These are phyloP conservation scores for Tricholoma furcatifolium DNA, from an alignment of 768 basidiomycete genomes.

Conservation along the genomic window DNA sequence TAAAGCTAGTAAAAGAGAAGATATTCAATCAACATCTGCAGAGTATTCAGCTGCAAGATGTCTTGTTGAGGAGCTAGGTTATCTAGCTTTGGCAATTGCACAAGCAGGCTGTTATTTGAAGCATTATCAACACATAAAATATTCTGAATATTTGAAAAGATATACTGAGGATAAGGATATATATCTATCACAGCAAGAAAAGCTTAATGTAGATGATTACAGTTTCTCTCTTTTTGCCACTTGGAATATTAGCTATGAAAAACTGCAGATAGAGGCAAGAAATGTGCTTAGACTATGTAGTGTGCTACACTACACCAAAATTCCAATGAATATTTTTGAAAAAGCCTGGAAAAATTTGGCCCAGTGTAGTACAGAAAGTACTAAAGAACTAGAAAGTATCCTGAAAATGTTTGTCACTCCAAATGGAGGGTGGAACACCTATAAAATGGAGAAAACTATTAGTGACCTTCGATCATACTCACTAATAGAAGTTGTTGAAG, in stretches of 20 bases:
- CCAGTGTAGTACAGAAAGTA: too few species aligned
- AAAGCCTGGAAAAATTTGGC: neutral
- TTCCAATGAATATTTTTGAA: neutral
- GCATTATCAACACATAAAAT: neutral
- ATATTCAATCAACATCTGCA: neutral
- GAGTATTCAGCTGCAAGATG: neutral
- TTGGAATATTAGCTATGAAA: neutral
- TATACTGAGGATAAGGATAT: neutral
- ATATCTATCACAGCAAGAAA: neutral
- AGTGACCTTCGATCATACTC: neutral
- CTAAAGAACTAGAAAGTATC: neutral
- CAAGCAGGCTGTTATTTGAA: constrained; percentile 1
- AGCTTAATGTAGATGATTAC: neutral
- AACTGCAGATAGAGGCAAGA: neutral
- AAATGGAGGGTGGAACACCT: neutral
- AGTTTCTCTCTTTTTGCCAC: neutral
- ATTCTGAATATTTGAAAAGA: neutral
- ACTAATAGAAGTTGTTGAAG: neutral
- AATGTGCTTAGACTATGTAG: neutral
- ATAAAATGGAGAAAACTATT: neutral
- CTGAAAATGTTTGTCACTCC: neutral
- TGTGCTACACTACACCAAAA: neutral
- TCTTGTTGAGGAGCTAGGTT: neutral
- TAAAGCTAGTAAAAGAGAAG: neutral
- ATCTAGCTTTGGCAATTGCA: neutral